Evolutionary conservation across 768 basidiomycete genomes (phyloP), one percentile per base, ranked within the genome.

Genomic region (Hygrophoropsis aurantiaca): DNA sequence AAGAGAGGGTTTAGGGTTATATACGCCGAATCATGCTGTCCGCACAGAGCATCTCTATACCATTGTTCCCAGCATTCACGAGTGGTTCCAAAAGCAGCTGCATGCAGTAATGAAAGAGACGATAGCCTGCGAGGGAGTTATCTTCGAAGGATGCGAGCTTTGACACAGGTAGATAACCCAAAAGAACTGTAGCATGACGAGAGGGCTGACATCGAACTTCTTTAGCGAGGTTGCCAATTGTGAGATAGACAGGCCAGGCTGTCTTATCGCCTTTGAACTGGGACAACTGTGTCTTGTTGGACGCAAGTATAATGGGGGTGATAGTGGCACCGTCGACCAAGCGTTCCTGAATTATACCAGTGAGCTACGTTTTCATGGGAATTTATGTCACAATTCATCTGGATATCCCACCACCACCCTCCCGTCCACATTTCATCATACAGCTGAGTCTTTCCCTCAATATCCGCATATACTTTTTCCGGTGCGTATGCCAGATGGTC

Each of bases 251-350:
- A 16, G 43, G 43, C 25, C 32, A 44, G 15, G 26, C 43, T 16
- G 30, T 34, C 19, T 44, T 44, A 20, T 32, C 25, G 9, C 66
- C 50, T 11, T 60, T 54, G 45, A 76, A 73, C 2, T 55, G 46
- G 0, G 71, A 72, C 0, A 77, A 56, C 44, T 69, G 64, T 0
- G 75, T 77, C 43, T 77, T 78, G 56, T 79, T 73, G 0, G 73
- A 63, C 0, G 74, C 66, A 2, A 58, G 13, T 18, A 58, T 52
- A 10, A 53, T 26, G 2, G 57, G 57, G 4, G 44, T 34, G n/a
- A 58, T 6, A 3, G 52, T 44, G 9, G 50, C 49, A 19, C 54
- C 46, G 7, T 3, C 11, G 3, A 51, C 50, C 11, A 56, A 38
- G 7, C 13, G 33, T 15, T 23, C 33, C 53, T 49, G 25, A n/a